Conservation (phyloP, 257 asterid species). For the Sherardia arvensis region DNA sequence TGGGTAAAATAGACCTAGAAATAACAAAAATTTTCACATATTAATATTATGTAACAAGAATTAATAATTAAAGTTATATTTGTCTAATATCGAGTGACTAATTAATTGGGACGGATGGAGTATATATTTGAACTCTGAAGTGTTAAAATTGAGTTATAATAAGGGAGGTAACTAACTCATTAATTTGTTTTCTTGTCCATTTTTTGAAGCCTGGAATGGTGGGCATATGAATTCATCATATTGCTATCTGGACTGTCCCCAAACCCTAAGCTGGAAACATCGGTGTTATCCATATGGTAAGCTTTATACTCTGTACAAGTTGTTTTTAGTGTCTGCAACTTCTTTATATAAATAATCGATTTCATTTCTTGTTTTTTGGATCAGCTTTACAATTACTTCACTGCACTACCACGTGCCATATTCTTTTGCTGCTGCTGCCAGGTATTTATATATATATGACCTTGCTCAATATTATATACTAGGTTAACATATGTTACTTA, state of each 20-base stretch:
- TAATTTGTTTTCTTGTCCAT: neutral
- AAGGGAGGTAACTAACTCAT: too few species aligned
- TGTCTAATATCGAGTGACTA: too few species aligned
- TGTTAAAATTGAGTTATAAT: too few species aligned
- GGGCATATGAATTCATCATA: conserved; percentile 64
- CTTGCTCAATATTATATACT: neutral
- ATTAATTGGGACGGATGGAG: too few species aligned
- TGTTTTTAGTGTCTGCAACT: neutral
- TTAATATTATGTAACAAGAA: too few species aligned
- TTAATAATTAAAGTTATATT: too few species aligned
- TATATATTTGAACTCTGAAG: too few species aligned
- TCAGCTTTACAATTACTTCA: conserved; percentile 52
- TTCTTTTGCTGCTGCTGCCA: conserved; percentile 70
- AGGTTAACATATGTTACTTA: too few species aligned
- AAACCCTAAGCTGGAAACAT: conserved; percentile 66
- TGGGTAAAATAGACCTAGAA: too few species aligned
- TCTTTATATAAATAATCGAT: neutral
- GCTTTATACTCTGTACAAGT: neutral
- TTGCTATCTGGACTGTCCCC: conserved; percentile 71
- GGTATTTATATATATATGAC: too few species aligned
- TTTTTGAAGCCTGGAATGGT: conserved; percentile 60
- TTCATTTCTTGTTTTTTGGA: neutral
- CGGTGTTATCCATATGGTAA: conserved; percentile 69
- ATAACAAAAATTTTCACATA: too few species aligned
- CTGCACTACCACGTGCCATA: conserved; percentile 58